Percentiles rank a stretch among this genome's conserved stretches.
Evolutionary conservation across 192 early-diverging fungal genomes (phyloP).

Genomic region (Backusella mclennaniae): DNA sequence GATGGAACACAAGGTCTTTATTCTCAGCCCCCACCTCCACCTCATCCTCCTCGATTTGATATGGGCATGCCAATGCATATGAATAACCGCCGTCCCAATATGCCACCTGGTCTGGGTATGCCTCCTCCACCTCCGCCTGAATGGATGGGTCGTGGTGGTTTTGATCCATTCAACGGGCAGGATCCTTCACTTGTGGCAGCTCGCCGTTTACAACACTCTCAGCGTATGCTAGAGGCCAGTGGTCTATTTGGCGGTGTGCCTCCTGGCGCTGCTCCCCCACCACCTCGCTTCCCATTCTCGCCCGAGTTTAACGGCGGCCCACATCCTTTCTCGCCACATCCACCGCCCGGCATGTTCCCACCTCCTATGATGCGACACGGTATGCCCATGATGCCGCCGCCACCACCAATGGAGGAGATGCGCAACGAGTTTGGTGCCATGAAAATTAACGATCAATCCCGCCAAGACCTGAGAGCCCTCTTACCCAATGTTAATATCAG

Average conservation of each 20-base stretch:
- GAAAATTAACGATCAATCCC: conserved; percentile 1
- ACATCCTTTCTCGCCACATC: conserved; percentile 6
- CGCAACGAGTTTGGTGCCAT: conserved; percentile 11
- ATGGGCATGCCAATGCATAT: conserved; percentile 12
- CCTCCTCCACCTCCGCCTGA: conserved; percentile 26
- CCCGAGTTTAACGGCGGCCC: neutral
- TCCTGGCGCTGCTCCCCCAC: conserved; percentile 6
- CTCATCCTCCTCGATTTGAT: neutral
- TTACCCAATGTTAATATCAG: conserved; percentile 64
- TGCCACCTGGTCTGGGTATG: neutral
- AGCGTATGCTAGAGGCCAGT: conserved; percentile 33
- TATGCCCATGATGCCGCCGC: conserved; percentile 2
- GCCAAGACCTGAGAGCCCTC: conserved; percentile 51
- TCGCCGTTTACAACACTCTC: conserved; percentile 35
- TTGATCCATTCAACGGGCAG: conserved; percentile 34
- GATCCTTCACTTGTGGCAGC: conserved; percentile 31
- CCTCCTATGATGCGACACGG: conserved; percentile 18
- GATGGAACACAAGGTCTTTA: conserved; percentile 20
- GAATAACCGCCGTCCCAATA: conserved; percentile 5
- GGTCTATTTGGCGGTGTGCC: conserved; percentile 20
- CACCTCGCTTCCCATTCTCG: conserved; percentile 10
- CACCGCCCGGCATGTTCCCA: conserved; percentile 16
- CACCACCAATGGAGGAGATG: neutral
- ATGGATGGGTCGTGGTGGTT: conserved; percentile 24
- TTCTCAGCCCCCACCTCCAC: conserved; percentile 5